Base-by-base conservation (phyloP, 2,329 filamentous ascomycete genomes). In the Neoascochyta sp. region DNA sequence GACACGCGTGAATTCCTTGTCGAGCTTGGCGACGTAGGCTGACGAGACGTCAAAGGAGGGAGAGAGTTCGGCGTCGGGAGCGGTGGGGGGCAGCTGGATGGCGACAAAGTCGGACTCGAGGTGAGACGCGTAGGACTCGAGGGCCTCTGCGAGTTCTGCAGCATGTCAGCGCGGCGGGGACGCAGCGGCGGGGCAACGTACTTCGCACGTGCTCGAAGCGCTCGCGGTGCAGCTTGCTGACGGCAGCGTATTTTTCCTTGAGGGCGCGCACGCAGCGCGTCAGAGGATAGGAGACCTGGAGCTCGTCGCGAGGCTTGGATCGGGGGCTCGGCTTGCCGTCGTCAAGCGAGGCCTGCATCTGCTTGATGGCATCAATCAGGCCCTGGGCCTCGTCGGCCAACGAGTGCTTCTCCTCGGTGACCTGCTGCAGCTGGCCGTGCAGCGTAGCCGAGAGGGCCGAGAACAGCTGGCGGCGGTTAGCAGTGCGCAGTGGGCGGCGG, bases 141-240 rank as follows among this genome's bases (percentile, higher is more conserved):
- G 81, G 4, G 90, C 90, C 64, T 93, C 80, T 14, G 88, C 88
- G 43, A 98, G 83, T 72, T 95, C 87, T 93, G 28, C 5, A 24
- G 16, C 16, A 10, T 18, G 40, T 60, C 28, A 57, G 45, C 24
- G 22, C 21, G 21, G 26, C 2, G 9, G 11, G 7, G 15, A 12
- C 15, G 8, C 6, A 5, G 10, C 15, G 14, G 3, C 16, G 22
- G 24, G 5, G 9, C 5, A 7, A 65, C 83, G 51, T 69, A 93
- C 87, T 95, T 66, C 86, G 90, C 37, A 96, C 87, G 70, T 96
- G 88, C 58, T 95, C 89, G 53, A 87, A 95, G 39, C 92, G 83
- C 65, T 96, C 89, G 43, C 80, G 82, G 64, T 98, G 89, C 36
- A 92, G 69, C 57, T 83, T 86, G 65, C 78, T 80, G 47, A 96